Base-by-base conservation (phyloP, 2,329 filamentous ascomycete species). In the Trichoderma hamatum region DNA sequence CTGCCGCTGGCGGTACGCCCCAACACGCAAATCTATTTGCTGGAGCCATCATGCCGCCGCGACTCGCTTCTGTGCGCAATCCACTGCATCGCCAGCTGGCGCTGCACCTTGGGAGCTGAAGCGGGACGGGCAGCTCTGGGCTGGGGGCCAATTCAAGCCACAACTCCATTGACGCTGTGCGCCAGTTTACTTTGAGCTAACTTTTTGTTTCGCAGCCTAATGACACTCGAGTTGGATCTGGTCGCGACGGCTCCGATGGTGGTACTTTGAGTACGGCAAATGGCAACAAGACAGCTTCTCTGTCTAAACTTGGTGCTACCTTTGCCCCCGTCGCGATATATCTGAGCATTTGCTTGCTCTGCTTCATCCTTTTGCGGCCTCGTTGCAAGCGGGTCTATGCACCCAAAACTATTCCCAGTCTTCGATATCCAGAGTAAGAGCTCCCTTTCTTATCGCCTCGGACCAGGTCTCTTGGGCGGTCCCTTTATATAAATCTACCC, bases 281-380 rank as follows among this genome's bases (percentile, higher is more conserved):
- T 21, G 73, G 69, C 52, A 78, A 73, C 69, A 81, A 81, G 59
- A 76, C 76, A 11, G 75, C 79, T 0, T 81, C 80, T 11, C 70
- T 78, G 9, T 70, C 75, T 36, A 80, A 80, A 54, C 76, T 81
- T 5, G 79, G 84, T 46, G 82, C 81, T 72, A 89, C 87, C 24
- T 83, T 89, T 54, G 75, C 87, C 1, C 87, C 87, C 21, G 82
- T 88, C 16, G 72, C 82, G 71, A 74, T 87, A 67, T 87, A 85
- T 74, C 79, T 85, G 6, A 78, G 74, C 51, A 71, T 88, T 19
- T 88, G 86, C 70, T 67, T 88, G 43, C 39, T 81, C 70, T 76
- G 85, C 65, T 89, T 89, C 72, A 72, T 84, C 62, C 55, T 81
- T 11, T 74, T 86, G 56, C 83, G 87, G 16, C 80, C 79, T n/a